A percentile compares a stretch with the other conserved stretches of the same genome.
phyloP scores from a whole-genome alignment of 495 filamentous ascomycete genomes.

The Paragyromitra xinjiangensis region DNA sequence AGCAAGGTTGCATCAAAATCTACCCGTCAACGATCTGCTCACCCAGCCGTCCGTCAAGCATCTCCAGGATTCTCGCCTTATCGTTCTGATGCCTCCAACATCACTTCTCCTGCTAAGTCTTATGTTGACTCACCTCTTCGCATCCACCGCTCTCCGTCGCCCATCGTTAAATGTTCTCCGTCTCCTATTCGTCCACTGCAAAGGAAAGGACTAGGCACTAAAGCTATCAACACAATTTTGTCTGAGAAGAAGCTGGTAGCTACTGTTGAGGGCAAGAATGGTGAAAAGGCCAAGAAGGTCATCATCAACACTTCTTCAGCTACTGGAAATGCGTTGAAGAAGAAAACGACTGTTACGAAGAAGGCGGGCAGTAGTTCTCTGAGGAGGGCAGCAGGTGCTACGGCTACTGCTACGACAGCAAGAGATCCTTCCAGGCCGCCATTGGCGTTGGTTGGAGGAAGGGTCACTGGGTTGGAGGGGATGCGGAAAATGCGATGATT shows the following conservation, averaged over 20 bases:
- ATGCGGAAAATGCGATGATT: slow-evolving; percentile 57
- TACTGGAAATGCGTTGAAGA: slow-evolving; percentile 40
- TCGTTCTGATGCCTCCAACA: slow-evolving; percentile 37
- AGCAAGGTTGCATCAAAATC: slow-evolving; percentile 25
- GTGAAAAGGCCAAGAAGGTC: slow-evolving; percentile 54
- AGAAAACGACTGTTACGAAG: slow-evolving; percentile 49
- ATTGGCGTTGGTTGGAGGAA: slow-evolving; percentile 38
- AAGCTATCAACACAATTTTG: slow-evolving; percentile 53
- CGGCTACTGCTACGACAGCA: slow-evolving; percentile 20
- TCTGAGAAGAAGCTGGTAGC: slow-evolving; percentile 49
- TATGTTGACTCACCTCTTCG: slow-evolving; percentile 47
- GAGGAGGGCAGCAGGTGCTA: slow-evolving; percentile 54
- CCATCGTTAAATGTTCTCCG: slow-evolving; percentile 45
- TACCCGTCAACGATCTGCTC: slow-evolving; percentile 35
- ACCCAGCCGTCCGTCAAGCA: slow-evolving; percentile 52
- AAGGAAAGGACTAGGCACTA: slow-evolving; percentile 51
- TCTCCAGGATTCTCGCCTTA: slow-evolving; percentile 48
- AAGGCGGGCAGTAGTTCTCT: slow-evolving; percentile 51
- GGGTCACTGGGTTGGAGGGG: slow-evolving; percentile 50
- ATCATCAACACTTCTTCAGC: slow-evolving; percentile 50
- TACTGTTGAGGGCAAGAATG: slow-evolving; percentile 41
- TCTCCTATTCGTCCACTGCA: slow-evolving; percentile 44
- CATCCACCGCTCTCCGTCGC: slow-evolving; percentile 46
- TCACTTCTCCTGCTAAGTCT: slow-evolving; percentile 47
- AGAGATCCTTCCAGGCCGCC: slow-evolving; percentile 48